Base-by-base conservation (phyloP, 257 asterid genomes). In the Penstemon davidsonii region DNA sequence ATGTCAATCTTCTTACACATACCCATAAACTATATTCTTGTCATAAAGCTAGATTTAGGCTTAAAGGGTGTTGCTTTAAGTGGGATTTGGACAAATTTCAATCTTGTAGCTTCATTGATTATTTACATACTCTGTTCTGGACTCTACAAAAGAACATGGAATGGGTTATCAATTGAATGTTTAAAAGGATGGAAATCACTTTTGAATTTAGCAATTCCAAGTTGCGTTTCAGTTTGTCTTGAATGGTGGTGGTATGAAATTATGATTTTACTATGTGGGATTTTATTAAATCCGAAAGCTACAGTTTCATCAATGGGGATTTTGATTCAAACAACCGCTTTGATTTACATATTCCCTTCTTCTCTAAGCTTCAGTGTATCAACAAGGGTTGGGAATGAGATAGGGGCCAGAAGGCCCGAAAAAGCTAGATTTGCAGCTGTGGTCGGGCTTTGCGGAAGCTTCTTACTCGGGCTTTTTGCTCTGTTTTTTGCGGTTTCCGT, bases 201-300 rank as follows among this genome's bases (percentile, higher is more conserved):
- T 9, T 25, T 88, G 9, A 59, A 78, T 61, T 69, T 90, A 6
- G 93, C 96, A 8, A 73, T 90, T 9, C 96, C 96, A 0, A 90
- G 95, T 83, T 90, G 97, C 82, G 66, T 90, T 70, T 88, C 96
- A 0, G 96, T 90, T 0, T 90, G 97, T 38, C 78, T 90, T 0
- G 97, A 90, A 50, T 90, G 97, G 97, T 90, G 97, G 97, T 90
- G 97, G 97, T 90, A 90, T 42, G 97, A 90, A 64, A 83, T 90
- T 42, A 88, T 88, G 97, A 86, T 86, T 10, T 19, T 90, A 62
- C 78, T 90, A 0, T 88, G 96, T 45, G 97, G 97, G 8, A 72
- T 83, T 0, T 57, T 90, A 49, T 0, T 75, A 0, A 88, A 69
- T 66, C 96, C 97, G 0, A 83, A 75, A 10, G 86, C 95, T 0